Evolutionary conservation across 371 early-diverging fungal species (phyloP), one percentile per base, ranked within the genome.

Genomic region (Nematocida sp.): DNA sequence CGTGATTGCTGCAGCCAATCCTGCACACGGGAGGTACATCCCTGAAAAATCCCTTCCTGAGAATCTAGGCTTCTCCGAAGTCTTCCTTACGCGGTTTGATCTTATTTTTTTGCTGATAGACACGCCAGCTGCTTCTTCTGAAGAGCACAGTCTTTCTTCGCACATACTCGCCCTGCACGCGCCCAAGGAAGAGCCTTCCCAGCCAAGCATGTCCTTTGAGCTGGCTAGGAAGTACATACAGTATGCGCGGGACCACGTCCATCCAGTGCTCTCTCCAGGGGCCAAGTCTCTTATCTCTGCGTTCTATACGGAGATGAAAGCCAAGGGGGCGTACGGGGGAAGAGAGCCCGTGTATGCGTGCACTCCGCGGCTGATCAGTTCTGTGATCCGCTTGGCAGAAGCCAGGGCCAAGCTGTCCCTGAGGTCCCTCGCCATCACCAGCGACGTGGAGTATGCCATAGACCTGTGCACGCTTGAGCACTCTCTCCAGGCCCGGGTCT

Each of bases 161-260:
- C 48, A 54, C 53, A 63, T 46, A 19, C 53, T 64, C 34, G 21
- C 19, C 3, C 37, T 27, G 4, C 15, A 8, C 1, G 32, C 0
- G 1, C 27, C n/a, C 8, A 17, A 0, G 5, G 21, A 21, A 32
- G 27, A 37, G 7, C 37, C 21, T 8, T 25, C 5, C 32, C 79
- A 84, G 0, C 81, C 89, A 37, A 86, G 27, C 45, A 48, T 51
- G 8, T 32, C 88, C 0, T 63, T 80, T 13, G 77, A 83, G 1
- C 78, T 88, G 37, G 64, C 90, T 25, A 86, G 88, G 52, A 77
- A 76, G 65, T 83, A 81, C 70, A 77, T 83, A 23, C 41, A 56
- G 34, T 83, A 81, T 66, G 80, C 81, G 0, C 66, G 78, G 64
- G 64, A 50, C 8, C 36, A 38, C 41, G 66, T 81, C 13, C 48